Conservation (phyloP, 345 rosid species). For the Arabis alpina region DNA sequence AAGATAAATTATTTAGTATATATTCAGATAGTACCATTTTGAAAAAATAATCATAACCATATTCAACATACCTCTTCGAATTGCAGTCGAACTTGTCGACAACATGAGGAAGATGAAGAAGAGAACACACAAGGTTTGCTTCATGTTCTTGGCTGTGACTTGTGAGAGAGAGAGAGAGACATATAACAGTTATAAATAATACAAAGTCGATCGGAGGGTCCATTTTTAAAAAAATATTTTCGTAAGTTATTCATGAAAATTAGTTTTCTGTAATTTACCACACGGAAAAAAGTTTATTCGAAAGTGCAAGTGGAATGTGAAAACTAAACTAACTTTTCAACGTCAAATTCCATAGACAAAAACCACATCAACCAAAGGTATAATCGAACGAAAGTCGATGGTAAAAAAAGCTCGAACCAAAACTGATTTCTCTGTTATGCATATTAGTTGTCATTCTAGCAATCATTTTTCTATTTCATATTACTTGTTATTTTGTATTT, state of each 20-base stretch:
- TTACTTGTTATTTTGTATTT: too few species aligned
- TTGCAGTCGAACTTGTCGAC: constrained; percentile 47
- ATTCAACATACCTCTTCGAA: constrained; percentile 38
- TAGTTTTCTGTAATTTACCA: not conserved
- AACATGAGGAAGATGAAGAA: constrained; percentile 49
- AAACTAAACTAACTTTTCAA: not conserved
- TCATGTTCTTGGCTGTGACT: constrained; percentile 47
- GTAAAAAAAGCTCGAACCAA: not conserved
- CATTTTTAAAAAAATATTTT: not conserved
- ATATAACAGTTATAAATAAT: constrained; percentile 22
- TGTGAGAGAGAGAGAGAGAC: constrained; percentile 19
- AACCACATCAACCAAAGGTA: constrained; percentile 1
- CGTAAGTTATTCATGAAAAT: not conserved
- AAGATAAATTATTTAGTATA: constrained; percentile 3
- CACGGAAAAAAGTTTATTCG: not conserved
- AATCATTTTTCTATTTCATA: too few species aligned
- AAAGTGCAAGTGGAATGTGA: constrained; percentile 1
- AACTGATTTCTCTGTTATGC: too few species aligned
- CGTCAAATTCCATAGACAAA: not conserved
- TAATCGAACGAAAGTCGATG: too few species aligned
- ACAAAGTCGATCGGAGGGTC: constrained; percentile 16
- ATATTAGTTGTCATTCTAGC: too few species aligned
- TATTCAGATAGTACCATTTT: not conserved
- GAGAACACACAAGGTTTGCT: constrained; percentile 49
- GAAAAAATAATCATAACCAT: constrained; percentile 31